Percentiles rank a stretch among this genome's conserved stretches.
phyloP scores from a whole-genome alignment of 257 asterid genomes.

The Ilex asprella region DNA sequence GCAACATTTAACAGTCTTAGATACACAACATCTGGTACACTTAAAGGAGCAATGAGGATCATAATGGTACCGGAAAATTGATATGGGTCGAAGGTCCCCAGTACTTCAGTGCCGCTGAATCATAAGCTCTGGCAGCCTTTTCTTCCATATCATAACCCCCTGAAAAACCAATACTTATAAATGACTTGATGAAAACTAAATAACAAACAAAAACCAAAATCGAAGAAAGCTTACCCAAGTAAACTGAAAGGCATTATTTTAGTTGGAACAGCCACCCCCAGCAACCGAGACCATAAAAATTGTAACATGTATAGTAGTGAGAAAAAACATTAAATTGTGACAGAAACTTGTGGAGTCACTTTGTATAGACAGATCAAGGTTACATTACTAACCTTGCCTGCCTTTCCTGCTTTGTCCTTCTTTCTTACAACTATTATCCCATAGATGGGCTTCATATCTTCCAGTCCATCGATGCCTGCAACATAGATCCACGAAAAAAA shows the following conservation, averaged over 20 bases:
- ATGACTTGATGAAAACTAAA: neutral
- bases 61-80: constrained; percentile 60
- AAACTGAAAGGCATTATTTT: constrained; percentile 42
- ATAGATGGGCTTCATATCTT: constrained; percentile 94
- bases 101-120: constrained; percentile 91
- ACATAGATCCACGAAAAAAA: constrained; percentile 3
- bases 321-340: neutral
- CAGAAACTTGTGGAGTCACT: neutral
- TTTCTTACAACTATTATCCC: constrained; percentile 98
- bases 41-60: neutral
- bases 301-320: constrained; percentile 9
- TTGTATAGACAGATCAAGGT: constrained; percentile 1
- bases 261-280: constrained; percentile 17
- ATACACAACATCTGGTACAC: neutral
- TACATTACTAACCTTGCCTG: constrained; percentile 62
- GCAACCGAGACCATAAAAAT: constrained; percentile 18
- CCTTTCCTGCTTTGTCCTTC: constrained; percentile 99
- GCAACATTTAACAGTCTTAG: neutral
- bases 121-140: constrained; percentile 96
- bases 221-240: constrained; percentile 51
- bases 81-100: constrained; percentile 98
- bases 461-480: constrained; percentile 98
- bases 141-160: constrained; percentile 99
- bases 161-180: constrained; percentile 19
- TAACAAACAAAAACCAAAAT: neutral